Evolutionary conservation across 225 moss, liverwort and hornwort genomes (phyloP).

Genomic region (Pleurozium schreberi): DNA sequence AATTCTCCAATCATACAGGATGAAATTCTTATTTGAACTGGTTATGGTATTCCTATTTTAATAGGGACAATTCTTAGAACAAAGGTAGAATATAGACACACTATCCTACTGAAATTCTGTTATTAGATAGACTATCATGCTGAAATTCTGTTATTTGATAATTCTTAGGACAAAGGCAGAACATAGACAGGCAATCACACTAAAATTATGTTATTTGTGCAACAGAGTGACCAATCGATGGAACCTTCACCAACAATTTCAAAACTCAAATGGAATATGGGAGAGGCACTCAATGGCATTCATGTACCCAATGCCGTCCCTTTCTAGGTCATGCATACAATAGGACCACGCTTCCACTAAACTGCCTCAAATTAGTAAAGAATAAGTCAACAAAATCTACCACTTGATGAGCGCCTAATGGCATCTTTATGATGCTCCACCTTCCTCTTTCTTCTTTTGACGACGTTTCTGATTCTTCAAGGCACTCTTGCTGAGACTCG

Average conservation of each 20-base stretch:
- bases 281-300: no score
- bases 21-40: no score
- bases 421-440: background rate
- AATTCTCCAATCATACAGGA: no score
- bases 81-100: background rate
- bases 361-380: background rate
- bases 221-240: background rate
- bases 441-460: conserved; percentile 68
- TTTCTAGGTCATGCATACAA: no score
- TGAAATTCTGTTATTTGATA: no score
- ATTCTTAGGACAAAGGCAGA: no score
- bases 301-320: no score
- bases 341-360: background rate
- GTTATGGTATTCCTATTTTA: no score
- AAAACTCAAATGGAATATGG: background rate
- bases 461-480: conserved; percentile 84
- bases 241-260: background rate
- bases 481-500: conserved; percentile 75
- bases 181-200: no score
- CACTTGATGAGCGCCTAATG: background rate
- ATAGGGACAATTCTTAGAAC: background rate
- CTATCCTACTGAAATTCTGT: background rate
- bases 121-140: no score
- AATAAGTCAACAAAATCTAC: background rate
- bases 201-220: no score